Evolutionary conservation across 139 green algal species (phyloP), one percentile per base, ranked within the genome.

Genomic region (Gonium pectorale): DNA sequence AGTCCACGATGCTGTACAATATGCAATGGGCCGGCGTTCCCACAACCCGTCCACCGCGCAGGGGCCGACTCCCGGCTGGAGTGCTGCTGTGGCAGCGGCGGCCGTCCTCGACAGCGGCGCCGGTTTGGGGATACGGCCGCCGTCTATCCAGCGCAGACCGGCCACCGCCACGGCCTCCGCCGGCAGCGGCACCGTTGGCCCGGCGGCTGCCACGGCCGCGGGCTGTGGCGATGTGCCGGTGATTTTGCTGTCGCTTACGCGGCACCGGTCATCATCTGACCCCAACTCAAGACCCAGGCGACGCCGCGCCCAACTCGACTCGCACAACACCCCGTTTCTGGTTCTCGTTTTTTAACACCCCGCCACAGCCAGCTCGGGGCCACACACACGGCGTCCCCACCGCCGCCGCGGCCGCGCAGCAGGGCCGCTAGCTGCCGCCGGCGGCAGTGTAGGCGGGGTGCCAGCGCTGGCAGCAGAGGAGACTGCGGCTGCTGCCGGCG

Each of bases 1-100:
- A 81, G 43, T 62, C 60, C 19, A 82, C 75, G 4, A 26, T 82
- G 75, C 75, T 59, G 27, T 82, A 82, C 40, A 54, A 79, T 11
- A 19, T 9, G 21, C 70, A 38, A n/a, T n/a, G 29, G n/a, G 38
- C 29, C 38, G 38, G 0, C 38, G 54, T 24, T 29, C 52, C 19
- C 29, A 56, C 52, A 81, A 54, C 1, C 74, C 74, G n/a, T n/a
- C n/a, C n/a, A 35, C 21, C 38, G 37, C 26, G 5, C 75, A 40
- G 17, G 29, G 24, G 0, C n/a, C 35, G 5, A 17, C n/a, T n/a
- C n/a, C 33, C 1, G 33, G 35, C 15, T 22, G 35, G 5, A 35
- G n/a, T n/a, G n/a, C n/a, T n/a, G n/a, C n/a, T n/a, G n/a, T n/a
- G n/a, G n/a, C n/a, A n/a, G n/a, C n/a, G n/a, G n/a, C n/a, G n/a